phyloP scores from a whole-genome alignment of 805 yeast genomes.

The Hanseniaspora singularis region DNA sequence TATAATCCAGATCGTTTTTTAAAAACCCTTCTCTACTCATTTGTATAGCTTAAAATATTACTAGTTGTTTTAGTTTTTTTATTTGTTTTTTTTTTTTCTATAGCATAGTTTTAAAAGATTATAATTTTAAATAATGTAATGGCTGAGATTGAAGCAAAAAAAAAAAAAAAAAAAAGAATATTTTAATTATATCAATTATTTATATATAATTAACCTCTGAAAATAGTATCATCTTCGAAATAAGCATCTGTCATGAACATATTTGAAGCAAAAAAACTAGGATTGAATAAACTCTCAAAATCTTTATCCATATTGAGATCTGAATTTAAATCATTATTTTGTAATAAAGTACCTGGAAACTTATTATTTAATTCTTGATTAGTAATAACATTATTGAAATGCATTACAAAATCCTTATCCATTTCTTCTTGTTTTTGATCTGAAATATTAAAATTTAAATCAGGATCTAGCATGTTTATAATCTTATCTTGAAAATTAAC shows the following conservation, averaged over 20 bases:
- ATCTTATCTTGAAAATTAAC: background rate
- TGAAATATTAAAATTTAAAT: background rate
- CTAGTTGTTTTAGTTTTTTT: too few species aligned
- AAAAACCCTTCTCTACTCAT: background rate
- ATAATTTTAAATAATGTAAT: too few species aligned
- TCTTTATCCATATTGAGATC: background rate
- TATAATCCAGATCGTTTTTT: background rate
- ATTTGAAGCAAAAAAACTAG: slow-evolving; percentile 1
- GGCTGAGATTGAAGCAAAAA: too few species aligned
- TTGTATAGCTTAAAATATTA: too few species aligned
- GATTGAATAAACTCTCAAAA: background rate
- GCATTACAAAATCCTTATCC: background rate
- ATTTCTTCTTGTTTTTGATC: background rate
- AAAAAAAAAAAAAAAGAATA: too few species aligned
- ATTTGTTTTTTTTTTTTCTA: too few species aligned
- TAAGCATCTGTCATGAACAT: slow-evolving; percentile 1
- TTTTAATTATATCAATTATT: background rate
- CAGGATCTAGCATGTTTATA: background rate
- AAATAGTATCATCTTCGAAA: slow-evolving; percentile 5
- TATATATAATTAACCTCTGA: background rate
- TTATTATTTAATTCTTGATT: too few species aligned
- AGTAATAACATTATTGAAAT: background rate
- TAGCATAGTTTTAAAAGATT: too few species aligned
- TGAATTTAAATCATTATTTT: too few species aligned
- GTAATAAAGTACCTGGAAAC: too few species aligned